Evolutionary conservation across 257 asterid species (phyloP).

Genomic region (Solanum raphanifolium): DNA sequence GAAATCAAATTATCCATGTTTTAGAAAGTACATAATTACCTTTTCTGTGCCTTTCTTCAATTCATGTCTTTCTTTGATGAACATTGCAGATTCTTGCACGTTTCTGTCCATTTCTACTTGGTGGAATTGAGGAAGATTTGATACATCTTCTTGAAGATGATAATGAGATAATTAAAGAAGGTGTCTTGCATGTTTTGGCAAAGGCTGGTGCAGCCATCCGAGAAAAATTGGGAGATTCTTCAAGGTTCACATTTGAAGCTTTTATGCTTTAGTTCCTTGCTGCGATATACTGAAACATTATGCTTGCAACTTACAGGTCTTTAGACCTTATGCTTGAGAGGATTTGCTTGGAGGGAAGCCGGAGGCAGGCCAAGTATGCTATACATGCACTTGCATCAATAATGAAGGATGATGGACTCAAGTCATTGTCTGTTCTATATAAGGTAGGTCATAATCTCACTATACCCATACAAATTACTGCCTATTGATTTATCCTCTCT

Average conservation of each 20-base stretch:
- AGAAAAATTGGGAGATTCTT: conserved; percentile 87
- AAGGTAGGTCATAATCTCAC: conserved; percentile 40
- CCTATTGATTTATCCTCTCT: neutral
- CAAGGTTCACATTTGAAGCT: conserved; percentile 38
- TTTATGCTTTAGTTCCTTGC: neutral
- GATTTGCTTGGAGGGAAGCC: conserved; percentile 93
- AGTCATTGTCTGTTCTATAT: conserved; percentile 97
- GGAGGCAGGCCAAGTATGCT: conserved; percentile 98
- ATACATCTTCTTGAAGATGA: conserved; percentile 90
- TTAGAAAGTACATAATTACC: neutral
- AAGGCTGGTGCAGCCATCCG: conserved; percentile 98
- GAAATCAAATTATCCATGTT: neutral
- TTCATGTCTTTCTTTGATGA: conserved; percentile 10
- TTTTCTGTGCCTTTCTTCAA: neutral
- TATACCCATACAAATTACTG: neutral
- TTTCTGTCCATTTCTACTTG: conserved; percentile 74
- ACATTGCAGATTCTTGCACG: conserved; percentile 83
- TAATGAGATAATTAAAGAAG: conserved; percentile 94
- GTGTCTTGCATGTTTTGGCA: conserved; percentile 89
- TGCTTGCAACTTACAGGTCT: conserved; percentile 44
- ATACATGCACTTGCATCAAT: conserved; percentile 97
- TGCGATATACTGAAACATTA: conserved; percentile 5
- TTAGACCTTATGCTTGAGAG: conserved; percentile 96
- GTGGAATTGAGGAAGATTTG: conserved; percentile 85
- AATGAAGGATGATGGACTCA: conserved; percentile 97